A percentile compares a stretch with the other conserved stretches of the same genome.
These are phyloP conservation scores for Phylloporus sp. DNA, from an alignment of 1,284 basidiomycete genomes.

Conservation along the genomic window DNA sequence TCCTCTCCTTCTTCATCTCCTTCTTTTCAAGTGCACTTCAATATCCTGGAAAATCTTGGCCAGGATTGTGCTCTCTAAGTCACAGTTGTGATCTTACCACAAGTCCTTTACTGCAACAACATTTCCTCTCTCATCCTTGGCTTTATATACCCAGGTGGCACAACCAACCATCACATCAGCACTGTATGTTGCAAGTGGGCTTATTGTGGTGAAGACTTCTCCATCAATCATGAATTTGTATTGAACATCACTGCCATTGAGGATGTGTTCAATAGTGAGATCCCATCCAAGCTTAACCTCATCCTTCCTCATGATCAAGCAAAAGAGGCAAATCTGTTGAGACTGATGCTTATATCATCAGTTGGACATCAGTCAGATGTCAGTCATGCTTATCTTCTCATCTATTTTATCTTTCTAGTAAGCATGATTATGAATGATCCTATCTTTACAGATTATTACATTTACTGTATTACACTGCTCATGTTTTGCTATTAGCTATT, in stretches of 20 bases:
- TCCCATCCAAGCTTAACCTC: conserved; percentile 25
- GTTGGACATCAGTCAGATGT: too few relatives aligned
- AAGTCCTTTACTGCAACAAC: not conserved
- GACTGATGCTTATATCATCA: too few relatives aligned
- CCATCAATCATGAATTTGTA: conserved; percentile 15
- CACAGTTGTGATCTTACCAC: not conserved
- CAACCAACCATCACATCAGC: not conserved
- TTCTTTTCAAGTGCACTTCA: too few relatives aligned
- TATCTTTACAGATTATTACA: too few relatives aligned
- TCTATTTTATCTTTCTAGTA: too few relatives aligned
- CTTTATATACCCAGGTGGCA: not conserved
- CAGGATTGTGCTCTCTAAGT: not conserved
- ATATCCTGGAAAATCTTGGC: conserved; percentile 8
- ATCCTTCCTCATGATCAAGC: conserved; percentile 4
- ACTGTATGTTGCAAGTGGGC: not conserved
- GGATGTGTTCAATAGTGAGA: conserved; percentile 16
- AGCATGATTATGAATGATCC: too few relatives aligned
- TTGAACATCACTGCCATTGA: too few relatives aligned
- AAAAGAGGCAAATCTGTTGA: conserved; percentile 10
- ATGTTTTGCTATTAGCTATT: too few relatives aligned
- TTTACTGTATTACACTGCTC: too few relatives aligned
- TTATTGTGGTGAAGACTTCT: not conserved
- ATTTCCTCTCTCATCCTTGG: not conserved
- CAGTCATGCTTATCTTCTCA: too few relatives aligned
- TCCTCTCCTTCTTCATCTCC: too few relatives aligned